Conservation (phyloP, 306 rosid genomes). For the Bauhinia variegata region DNA sequence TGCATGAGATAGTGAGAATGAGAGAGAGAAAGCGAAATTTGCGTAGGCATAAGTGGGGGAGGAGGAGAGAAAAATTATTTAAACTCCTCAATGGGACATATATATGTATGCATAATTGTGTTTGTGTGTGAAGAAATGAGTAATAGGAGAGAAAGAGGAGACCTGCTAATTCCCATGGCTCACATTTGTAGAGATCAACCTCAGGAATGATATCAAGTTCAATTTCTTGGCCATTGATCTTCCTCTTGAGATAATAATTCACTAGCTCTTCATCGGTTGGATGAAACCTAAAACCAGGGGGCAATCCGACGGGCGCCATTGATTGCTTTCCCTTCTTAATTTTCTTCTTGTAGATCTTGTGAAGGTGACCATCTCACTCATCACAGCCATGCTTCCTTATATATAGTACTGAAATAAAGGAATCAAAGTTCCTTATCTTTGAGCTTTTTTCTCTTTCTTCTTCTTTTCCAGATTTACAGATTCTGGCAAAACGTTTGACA, state of each 20-base stretch:
- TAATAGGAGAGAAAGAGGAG: slow-evolving; percentile 12
- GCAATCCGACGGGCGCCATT: slow-evolving; percentile 97
- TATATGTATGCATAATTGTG: no score
- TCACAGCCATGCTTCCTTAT: slow-evolving; percentile 47
- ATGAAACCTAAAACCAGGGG: slow-evolving; percentile 98
- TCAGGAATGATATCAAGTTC: slow-evolving; percentile 98
- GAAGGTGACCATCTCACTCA: slow-evolving; percentile 37
- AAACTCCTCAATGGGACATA: neutral
- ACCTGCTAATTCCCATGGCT: slow-evolving; percentile 99
- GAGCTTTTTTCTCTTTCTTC: slow-evolving; percentile 65
- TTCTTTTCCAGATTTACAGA: slow-evolving; percentile 82
- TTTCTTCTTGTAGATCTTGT: slow-evolving; percentile 23
- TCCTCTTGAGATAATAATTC: slow-evolving; percentile 88
- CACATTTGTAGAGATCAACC: slow-evolving; percentile 99
- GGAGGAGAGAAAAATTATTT: neutral
- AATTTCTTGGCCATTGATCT: slow-evolving; percentile 87
- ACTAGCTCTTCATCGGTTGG: slow-evolving; percentile 99
- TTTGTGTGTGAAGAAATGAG: neutral
- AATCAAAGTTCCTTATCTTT: slow-evolving; percentile 74
- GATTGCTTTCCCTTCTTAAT: neutral
- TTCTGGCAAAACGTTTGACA: slow-evolving; percentile 87
- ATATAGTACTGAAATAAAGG: slow-evolving; percentile 47
- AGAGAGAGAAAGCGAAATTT: no score
- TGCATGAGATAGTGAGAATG: no score
- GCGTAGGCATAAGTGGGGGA: no score